phyloP scores from a whole-genome alignment of 2,329 filamentous ascomycete species.

The Plectosphaerella cucumerina region DNA sequence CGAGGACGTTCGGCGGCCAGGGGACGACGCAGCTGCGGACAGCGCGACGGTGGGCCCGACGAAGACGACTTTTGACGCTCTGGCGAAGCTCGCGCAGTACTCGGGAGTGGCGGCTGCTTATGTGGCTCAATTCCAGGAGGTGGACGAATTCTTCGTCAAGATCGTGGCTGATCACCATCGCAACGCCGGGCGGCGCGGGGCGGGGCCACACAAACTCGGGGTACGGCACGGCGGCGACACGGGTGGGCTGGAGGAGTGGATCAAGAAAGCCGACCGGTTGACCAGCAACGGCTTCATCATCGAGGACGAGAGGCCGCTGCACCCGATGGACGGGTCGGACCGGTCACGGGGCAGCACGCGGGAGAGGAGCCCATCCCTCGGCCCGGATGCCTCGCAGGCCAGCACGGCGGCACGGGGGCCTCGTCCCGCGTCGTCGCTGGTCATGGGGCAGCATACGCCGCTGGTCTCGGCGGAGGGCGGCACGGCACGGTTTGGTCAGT shows the following conservation, averaged over 20 bases:
- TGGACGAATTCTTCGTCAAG: slow-evolving; percentile 6
- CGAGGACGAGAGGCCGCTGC: slow-evolving; percentile 21
- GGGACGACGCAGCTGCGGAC: slow-evolving; percentile 11
- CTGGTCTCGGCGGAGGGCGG: too few relatives aligned
- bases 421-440: slow-evolving; percentile 27
- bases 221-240: slow-evolving; percentile 38
- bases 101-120: slow-evolving; percentile 8
- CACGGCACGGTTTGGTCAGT: too few relatives aligned
- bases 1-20: slow-evolving; percentile 20
- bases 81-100: slow-evolving; percentile 3
- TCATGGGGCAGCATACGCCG: too few relatives aligned
- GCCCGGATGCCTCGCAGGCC: slow-evolving; percentile 16
- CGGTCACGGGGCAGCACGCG: slow-evolving; percentile 22
- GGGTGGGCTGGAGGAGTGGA: slow-evolving; percentile 54
- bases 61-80: slow-evolving; percentile 4
- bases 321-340: slow-evolving; percentile 15
- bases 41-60: slow-evolving; percentile 5
- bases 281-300: slow-evolving; percentile 40
- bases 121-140: slow-evolving; percentile 7
- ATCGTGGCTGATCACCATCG: slow-evolving; percentile 6
- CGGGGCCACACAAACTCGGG: slow-evolving; percentile 20
- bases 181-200: background rate
- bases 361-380: slow-evolving; percentile 23
- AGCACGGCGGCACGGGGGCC: slow-evolving; percentile 18
- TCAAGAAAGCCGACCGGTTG: slow-evolving; percentile 30